Percentiles rank a stretch among this genome's conserved stretches.
phyloP scores from a whole-genome alignment of 2,329 filamentous ascomycete species.

The Aspergillus versicolor region DNA sequence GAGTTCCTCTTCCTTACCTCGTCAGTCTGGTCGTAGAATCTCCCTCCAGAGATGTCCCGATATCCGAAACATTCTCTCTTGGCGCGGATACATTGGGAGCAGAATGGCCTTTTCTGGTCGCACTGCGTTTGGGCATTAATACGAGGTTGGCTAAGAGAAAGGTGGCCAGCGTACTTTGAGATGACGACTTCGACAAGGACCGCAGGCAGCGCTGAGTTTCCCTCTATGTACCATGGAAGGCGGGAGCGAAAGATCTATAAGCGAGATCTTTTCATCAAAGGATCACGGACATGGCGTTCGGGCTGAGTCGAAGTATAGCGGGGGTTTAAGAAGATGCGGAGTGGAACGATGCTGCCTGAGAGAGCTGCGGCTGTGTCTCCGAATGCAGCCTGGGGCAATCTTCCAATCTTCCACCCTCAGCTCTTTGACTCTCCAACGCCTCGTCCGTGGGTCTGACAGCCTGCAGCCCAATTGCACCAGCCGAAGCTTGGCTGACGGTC shows the following conservation, averaged over 20 bases:
- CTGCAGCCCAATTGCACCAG: too few relatives aligned
- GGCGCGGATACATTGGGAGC: slow-evolving; percentile 20
- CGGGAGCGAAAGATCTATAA: neutral
- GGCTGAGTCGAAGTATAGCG: neutral
- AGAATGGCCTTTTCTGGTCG: slow-evolving; percentile 21
- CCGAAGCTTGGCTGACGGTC: neutral
- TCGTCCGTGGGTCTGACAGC: too few relatives aligned
- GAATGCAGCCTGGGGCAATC: neutral
- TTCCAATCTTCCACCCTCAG: neutral
- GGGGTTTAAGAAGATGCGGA: neutral
- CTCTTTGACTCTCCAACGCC: too few relatives aligned
- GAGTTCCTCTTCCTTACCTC: slow-evolving; percentile 17
- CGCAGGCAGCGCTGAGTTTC: slow-evolving; percentile 8
- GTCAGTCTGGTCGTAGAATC: slow-evolving; percentile 23
- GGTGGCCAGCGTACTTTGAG: slow-evolving; percentile 4
- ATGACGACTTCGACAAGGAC: slow-evolving; percentile 8
- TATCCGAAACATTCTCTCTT: slow-evolving; percentile 22
- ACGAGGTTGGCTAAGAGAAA: neutral
- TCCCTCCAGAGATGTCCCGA: slow-evolving; percentile 17
- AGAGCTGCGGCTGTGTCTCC: neutral
- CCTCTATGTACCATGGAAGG: slow-evolving; percentile 12
- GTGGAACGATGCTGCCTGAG: neutral
- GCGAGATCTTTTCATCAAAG: too few relatives aligned
- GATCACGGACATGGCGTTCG: neutral
- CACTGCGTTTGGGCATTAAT: slow-evolving; percentile 17